These are phyloP conservation scores for Rhizophora apiculata DNA, from an alignment of 345 rosid genomes.

Conservation along the genomic window DNA sequence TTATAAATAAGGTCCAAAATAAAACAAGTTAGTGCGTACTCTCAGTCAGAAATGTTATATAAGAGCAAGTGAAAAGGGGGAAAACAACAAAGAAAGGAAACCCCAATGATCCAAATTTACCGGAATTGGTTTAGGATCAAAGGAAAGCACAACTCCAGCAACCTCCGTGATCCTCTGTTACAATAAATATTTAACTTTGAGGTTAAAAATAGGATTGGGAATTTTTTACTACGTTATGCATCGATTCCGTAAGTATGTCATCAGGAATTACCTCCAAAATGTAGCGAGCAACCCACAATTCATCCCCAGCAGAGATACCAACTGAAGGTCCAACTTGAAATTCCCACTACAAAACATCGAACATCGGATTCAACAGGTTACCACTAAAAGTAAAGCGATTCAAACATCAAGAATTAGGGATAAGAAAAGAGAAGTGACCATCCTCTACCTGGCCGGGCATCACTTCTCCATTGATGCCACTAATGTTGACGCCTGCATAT, in stretches of 20 bases:
- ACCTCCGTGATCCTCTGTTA: constrained; percentile 92
- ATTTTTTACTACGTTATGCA: too few species aligned
- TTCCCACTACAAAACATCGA: constrained; percentile 58
- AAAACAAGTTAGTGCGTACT: background rate
- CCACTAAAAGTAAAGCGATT: background rate
- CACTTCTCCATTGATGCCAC: constrained; percentile 95
- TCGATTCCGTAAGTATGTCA: too few species aligned
- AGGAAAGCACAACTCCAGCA: constrained; percentile 82
- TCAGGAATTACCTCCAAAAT: constrained; percentile 65
- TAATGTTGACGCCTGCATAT: constrained; percentile 78
- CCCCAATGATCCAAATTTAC: constrained; percentile 14
- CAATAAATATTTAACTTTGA: background rate
- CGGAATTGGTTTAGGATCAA: constrained; percentile 85
- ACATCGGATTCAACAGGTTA: background rate
- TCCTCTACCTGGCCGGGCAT: constrained; percentile 91
- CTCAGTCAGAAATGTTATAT: background rate
- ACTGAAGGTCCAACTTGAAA: constrained; percentile 91
- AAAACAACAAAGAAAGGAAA: background rate
- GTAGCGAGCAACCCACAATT: constrained; percentile 93
- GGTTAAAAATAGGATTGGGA: background rate
- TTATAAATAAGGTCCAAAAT: constrained; percentile 3
- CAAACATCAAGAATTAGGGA: background rate
- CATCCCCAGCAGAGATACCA: constrained; percentile 88
- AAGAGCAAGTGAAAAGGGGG: too few species aligned
- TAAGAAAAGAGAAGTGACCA: background rate